These are phyloP conservation scores for Parmelia sp. DNA, from an alignment of 495 filamentous ascomycete species.

Conservation along the genomic window DNA sequence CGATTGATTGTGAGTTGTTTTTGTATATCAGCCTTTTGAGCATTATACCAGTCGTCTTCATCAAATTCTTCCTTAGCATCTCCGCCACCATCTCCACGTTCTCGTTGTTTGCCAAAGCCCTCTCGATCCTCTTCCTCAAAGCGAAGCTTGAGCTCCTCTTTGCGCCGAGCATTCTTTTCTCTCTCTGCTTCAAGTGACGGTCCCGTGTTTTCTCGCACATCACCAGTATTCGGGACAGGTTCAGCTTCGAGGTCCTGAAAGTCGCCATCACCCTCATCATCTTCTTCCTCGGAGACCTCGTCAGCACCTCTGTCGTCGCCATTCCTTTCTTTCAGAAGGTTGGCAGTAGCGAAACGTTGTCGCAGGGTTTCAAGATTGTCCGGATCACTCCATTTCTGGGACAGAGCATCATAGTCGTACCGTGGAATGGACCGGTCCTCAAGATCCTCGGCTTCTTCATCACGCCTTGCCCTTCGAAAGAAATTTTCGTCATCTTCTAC, in stretches of 20 bases:
- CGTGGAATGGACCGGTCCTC: constrained; percentile 73
- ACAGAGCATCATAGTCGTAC: constrained; percentile 74
- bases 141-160: constrained; percentile 87
- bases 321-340: constrained; percentile 43
- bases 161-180: constrained; percentile 80
- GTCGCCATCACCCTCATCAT: constrained; percentile 77
- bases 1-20: constrained; percentile 95
- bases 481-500: constrained; percentile 72
- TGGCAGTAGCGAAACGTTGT: constrained; percentile 65
- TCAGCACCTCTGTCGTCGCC: constrained; percentile 41
- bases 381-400: constrained; percentile 75
- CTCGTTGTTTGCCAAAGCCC: constrained; percentile 75
- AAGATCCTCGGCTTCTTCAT: constrained; percentile 52
- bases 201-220: constrained; percentile 33
- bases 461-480: constrained; percentile 66
- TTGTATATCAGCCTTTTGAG: constrained; percentile 88
- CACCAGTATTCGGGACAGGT: constrained; percentile 40
- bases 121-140: constrained; percentile 97
- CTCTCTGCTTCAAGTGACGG: constrained; percentile 71
- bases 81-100: constrained; percentile 53
- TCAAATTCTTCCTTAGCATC: constrained; percentile 68
- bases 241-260: constrained; percentile 88
- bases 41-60: constrained; percentile 97
- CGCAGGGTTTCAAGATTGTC: constrained; percentile 69
- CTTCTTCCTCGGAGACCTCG: constrained; percentile 42